Evolutionary conservation across 2,329 filamentous ascomycete genomes (phyloP), one percentile per base, ranked within the genome.

Genomic region (Cladosporium velox): DNA sequence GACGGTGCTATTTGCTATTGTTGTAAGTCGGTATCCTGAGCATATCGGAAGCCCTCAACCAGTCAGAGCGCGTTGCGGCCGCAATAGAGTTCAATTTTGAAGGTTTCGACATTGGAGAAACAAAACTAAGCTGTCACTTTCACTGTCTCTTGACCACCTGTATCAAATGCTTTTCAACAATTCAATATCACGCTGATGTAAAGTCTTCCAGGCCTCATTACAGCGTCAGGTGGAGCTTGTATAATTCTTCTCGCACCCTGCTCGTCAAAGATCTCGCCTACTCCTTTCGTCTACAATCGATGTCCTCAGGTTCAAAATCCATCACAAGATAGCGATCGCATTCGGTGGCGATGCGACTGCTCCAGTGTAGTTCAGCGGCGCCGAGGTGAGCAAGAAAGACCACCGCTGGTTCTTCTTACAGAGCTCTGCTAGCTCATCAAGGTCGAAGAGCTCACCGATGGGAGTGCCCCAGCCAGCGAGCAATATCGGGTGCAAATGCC

Each of bases 391-490:
- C 62, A 71, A 71, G 65, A 72, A 72, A 10, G 69, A 66, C 72
- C 72, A 79, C 24, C 74, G 69, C 0, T 70, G 67, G 60, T 66
- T 59, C 66, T 68, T 71, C 21, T 68, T 69, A 54, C 77, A 78
- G 49, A 72, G 70, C 18, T 66, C 64, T 6, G 67, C 68, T 64
- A 78, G 34, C 14, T 44, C 65, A 44, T 78, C 76, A 12, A 78
- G 60, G 64, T 78, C 72, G 68, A 76, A 78, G 30, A 78, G 67
- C 67, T 78, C 77, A 3, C 76, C 75, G 15, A 72, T 71, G 11
- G 70, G 70, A 6, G 69, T 34, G 21, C 70, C 69, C 69, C 68
- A 72, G n/a, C 68, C 68, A 24, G 68, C 67, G 24, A 72, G 38
- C 55, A 59, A 32, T 35, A 59, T 59, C 14, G 32, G 55, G n/a